These are phyloP conservation scores for Brassica napus DNA, from an alignment of 345 rosid genomes.

Conservation along the genomic window DNA sequence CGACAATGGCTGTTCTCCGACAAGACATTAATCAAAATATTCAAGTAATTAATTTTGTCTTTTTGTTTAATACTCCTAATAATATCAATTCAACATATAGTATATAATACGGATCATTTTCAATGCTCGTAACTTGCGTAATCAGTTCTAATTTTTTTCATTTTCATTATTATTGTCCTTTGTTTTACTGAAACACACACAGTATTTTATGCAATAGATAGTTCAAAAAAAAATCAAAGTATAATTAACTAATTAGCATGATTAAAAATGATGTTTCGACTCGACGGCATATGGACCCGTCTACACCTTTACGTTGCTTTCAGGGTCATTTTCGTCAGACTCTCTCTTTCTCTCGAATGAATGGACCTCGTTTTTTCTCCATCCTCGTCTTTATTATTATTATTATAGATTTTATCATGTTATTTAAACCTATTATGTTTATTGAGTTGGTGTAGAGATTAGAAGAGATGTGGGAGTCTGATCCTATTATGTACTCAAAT, in stretches of 20 bases:
- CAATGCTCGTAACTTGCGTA: slow-evolving; percentile 42
- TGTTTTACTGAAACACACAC: neutral
- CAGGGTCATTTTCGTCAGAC: slow-evolving; percentile 24
- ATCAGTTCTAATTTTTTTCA: neutral
- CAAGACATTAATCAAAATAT: slow-evolving; percentile 80
- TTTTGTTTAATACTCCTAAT: neutral
- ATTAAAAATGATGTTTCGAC: neutral
- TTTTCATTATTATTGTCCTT: neutral
- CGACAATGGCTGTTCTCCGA: slow-evolving; percentile 91
- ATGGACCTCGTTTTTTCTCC: slow-evolving; percentile 28
- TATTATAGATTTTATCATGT: neutral
- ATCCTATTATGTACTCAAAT: slow-evolving; percentile 62
- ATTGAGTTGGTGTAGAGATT: slow-evolving; percentile 50
- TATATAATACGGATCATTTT: slow-evolving; percentile 22
- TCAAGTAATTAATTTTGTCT: slow-evolving; percentile 50
- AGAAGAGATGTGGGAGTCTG: slow-evolving; percentile 59
- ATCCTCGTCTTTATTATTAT: neutral
- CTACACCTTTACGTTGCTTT: slow-evolving; percentile 25
- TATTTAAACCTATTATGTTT: neutral
- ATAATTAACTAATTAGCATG: neutral
- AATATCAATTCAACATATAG: neutral
- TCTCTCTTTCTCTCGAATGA: neutral
- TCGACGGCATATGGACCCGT: neutral
- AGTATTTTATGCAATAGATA: neutral
- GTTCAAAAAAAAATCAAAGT: neutral